Conservation (phyloP, 2,329 filamentous ascomycete genomes). For the Aquanectria penicillioides region DNA sequence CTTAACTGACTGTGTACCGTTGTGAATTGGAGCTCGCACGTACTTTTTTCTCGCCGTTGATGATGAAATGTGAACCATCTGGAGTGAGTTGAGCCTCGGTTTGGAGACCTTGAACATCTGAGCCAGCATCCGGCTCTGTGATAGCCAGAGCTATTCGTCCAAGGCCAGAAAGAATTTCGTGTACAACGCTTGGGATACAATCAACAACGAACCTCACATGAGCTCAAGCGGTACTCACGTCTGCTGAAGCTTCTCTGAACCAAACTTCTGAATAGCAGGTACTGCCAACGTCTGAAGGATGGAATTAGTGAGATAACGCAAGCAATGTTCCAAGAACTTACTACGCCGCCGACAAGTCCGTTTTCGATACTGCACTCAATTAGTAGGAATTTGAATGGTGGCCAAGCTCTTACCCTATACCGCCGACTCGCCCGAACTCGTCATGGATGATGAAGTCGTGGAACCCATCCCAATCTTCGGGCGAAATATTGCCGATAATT, state of each 20-base stretch:
- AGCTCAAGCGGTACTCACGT: not conserved
- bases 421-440: conserved; percentile 17
- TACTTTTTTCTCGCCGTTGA: conserved; percentile 20
- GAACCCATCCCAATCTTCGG: conserved; percentile 16
- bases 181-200: not conserved
- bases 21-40: not conserved
- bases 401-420: conserved; percentile 6
- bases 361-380: conserved; percentile 22
- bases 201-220: too few relatives aligned
- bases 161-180: conserved; percentile 3
- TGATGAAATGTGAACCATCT: conserved; percentile 3
- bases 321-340: not conserved
- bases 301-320: not conserved
- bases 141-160: conserved; percentile 13
- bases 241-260: conserved; percentile 4
- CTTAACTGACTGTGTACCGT: not conserved
- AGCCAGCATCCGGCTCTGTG: conserved; percentile 16
- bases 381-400: too few relatives aligned
- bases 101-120: conserved; percentile 15
- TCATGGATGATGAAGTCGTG: conserved; percentile 20
- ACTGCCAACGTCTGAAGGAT: conserved; percentile 1
- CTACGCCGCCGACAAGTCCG: conserved; percentile 14
- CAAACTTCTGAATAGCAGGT: conserved; percentile 9
- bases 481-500: conserved; percentile 11
- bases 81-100: conserved; percentile 9